Base-by-base conservation (phyloP, 345 rosid genomes). In the Gossypium sturtianum region DNA sequence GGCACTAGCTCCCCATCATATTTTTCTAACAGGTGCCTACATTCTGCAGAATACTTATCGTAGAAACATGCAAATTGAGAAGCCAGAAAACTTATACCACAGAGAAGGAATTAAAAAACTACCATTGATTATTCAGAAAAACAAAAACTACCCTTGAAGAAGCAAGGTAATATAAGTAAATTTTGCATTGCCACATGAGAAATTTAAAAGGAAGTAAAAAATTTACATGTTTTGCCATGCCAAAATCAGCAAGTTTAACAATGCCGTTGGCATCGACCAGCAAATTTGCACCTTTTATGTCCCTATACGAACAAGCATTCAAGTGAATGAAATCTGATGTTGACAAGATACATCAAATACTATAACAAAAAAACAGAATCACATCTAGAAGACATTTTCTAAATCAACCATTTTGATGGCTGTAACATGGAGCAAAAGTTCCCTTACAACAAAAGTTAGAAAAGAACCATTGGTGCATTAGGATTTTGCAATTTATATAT, bases 241-340 rank as follows among this genome's bases (percentile, higher is more conserved):
- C 95, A 84, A 90, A 90, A 78, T 90, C 92, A 48, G 92, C 91
- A 74, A 90, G 86, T 85, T 90, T 90, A 49, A 90, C 92, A 13
- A 80, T 77, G 4, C 92, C 95, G 3, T 63, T 77, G 57, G 86
- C 79, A 74, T 90, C 86, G 71, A 90, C 95, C 62, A 90, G 91
- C 79, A 90, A 81, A 83, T 90, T 90, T 74, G 91, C 92, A 67
- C 95, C 92, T 83, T 90, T 90, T 48, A 90, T 90, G 80, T 88
- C 95, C 87, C 95, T 90, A 78, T 23, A 77, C 23, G 44, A 64
- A 74, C 48, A 82, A 71, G 57, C 67, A 63, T 45, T 22, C 64
- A 62, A 47, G 73, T 80, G 49, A 75, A 17, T 25, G 68, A 57
- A 43, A 61, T 63, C 66, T 41, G 17, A 44, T 10, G 38, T 56